phyloP scores from a whole-genome alignment of 176 grass and related monocot species.

The Bolboschoenus planiculmis region DNA sequence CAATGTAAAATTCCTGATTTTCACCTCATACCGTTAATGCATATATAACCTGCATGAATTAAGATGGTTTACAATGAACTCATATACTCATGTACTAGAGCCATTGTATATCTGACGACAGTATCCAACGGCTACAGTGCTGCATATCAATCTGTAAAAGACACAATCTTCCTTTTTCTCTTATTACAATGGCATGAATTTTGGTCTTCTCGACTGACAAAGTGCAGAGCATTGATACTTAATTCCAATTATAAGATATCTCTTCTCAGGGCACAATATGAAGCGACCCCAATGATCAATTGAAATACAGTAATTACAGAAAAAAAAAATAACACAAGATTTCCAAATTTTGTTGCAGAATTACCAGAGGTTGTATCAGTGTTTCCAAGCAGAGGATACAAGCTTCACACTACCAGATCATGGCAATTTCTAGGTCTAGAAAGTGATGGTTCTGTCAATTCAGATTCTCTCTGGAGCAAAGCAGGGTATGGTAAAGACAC shows the following conservation, averaged over 20 bases:
- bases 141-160: too few relatives aligned
- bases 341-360: conserved; percentile 16
- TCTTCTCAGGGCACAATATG: neutral
- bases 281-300: neutral
- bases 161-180: too few relatives aligned
- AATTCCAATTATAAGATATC: too few relatives aligned
- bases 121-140: too few relatives aligned
- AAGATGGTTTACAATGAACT: too few relatives aligned
- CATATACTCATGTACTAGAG: too few relatives aligned
- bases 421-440: conserved; percentile 81
- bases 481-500: conserved; percentile 53
- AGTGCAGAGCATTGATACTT: neutral
- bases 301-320: neutral
- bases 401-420: conserved; percentile 78
- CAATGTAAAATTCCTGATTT: neutral
- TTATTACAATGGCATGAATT: too few relatives aligned
- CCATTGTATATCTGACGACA: too few relatives aligned
- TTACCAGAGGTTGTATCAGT: conserved; percentile 61
- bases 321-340: neutral
- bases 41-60: too few relatives aligned
- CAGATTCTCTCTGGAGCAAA: conserved; percentile 46
- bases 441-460: conserved; percentile 24
- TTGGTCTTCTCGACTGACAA: neutral
- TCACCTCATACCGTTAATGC: neutral
- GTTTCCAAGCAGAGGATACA: conserved; percentile 44